phyloP scores from a whole-genome alignment of 768 basidiomycete genomes.

The Tubosaeta sp. region DNA sequence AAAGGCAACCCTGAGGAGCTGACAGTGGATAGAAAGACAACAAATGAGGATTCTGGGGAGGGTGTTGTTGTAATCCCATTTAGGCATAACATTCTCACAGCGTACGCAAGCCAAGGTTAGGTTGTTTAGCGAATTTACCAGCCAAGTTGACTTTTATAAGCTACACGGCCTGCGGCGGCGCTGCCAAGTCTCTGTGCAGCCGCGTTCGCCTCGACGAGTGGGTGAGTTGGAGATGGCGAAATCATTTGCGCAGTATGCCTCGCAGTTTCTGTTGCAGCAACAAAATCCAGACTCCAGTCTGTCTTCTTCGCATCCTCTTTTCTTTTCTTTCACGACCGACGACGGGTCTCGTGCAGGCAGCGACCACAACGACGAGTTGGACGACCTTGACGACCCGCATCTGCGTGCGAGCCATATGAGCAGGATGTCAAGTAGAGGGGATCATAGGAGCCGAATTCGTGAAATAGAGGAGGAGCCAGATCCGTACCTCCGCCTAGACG shows the following conservation, averaged over 20 bases:
- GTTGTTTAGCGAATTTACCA: slow-evolving; percentile 18
- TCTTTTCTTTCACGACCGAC: slow-evolving; percentile 85
- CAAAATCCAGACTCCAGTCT: slow-evolving; percentile 48
- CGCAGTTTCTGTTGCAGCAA: slow-evolving; percentile 69
- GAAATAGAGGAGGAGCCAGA: slow-evolving; percentile 57
- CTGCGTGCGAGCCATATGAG: slow-evolving; percentile 39
- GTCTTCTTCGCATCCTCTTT: slow-evolving; percentile 71
- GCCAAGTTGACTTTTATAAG: slow-evolving; percentile 10
- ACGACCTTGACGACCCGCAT: slow-evolving; percentile 78
- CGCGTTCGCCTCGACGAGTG: slow-evolving; percentile 16
- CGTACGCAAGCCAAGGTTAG: slow-evolving; percentile 21
- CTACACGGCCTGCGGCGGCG: slow-evolving; percentile 10
- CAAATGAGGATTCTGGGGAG: background rate
- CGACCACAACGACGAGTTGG: slow-evolving; percentile 48
- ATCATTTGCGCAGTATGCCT: slow-evolving; percentile 79
- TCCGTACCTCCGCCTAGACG: slow-evolving; percentile 74
- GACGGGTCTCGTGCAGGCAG: slow-evolving; percentile 52
- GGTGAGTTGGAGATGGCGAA: slow-evolving; percentile 44
- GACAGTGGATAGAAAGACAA: background rate
- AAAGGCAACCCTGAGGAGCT: too few species aligned
- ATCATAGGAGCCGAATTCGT: slow-evolving; percentile 24
- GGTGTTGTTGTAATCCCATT: background rate
- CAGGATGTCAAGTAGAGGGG: slow-evolving; percentile 28
- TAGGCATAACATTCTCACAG: slow-evolving; percentile 20
- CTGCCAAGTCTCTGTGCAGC: slow-evolving; percentile 3